Percentiles rank a stretch among this genome's conserved stretches.
These are phyloP conservation scores for Oryza meyeriana DNA, from an alignment of 176 grass and related monocot genomes.

Conservation along the genomic window DNA sequence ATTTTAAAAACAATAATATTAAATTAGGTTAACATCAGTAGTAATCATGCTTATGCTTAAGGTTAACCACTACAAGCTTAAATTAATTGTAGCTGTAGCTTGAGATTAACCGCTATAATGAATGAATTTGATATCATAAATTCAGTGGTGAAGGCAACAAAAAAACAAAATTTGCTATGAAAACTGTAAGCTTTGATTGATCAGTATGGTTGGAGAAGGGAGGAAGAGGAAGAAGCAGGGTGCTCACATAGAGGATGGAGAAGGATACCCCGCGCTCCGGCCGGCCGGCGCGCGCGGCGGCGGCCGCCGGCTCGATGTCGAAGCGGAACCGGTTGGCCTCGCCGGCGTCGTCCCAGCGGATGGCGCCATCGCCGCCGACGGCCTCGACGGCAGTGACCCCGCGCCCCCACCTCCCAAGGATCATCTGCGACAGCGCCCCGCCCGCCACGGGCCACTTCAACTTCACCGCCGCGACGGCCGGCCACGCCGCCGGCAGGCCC, in stretches of 20 bases:
- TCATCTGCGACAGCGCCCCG: constrained; percentile 38
- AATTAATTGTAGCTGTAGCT: background rate
- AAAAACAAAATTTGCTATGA: background rate
- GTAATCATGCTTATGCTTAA: background rate
- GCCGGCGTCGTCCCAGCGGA: constrained; percentile 42
- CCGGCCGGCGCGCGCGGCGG: background rate
- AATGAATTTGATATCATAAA: background rate
- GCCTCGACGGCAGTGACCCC: constrained; percentile 45
- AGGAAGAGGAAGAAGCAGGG: background rate
- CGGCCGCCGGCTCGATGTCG: background rate
- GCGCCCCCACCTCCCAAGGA: constrained; percentile 42
- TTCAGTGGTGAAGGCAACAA: background rate
- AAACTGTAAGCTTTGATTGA: background rate
- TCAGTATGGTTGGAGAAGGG: background rate
- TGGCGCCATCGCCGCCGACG: constrained; percentile 37
- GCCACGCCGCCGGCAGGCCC: constrained; percentile 39
- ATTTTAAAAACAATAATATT: background rate
- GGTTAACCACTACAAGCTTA: background rate
- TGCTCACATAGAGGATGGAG: constrained; percentile 79
- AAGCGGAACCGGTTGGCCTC: constrained; percentile 49
- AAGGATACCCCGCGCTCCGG: constrained; percentile 47
- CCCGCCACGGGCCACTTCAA: constrained; percentile 49
- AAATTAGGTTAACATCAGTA: background rate
- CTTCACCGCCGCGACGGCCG: constrained; percentile 50
- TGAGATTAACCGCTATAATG: background rate